Evolutionary conservation across 2,329 filamentous ascomycete genomes (phyloP).

Genomic region (Colletotrichum noveboracense): DNA sequence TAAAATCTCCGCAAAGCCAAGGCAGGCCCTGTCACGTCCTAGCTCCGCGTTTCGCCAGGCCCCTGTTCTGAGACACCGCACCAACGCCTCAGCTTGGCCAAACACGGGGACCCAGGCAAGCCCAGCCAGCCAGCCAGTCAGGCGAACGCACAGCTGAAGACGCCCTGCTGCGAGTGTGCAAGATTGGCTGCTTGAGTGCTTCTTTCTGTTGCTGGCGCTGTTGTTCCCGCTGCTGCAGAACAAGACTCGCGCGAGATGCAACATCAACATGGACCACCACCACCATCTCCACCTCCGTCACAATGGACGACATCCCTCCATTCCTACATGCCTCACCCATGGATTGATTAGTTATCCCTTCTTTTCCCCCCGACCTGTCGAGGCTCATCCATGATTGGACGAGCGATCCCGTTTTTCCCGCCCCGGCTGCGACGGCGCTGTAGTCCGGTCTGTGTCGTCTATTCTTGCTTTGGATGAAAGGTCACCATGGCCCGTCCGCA

Average conservation of each 20-base stretch:
- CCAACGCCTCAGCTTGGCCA: conserved; percentile 14
- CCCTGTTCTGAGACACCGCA: conserved; percentile 22
- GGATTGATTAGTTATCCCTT: neutral
- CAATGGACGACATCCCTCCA: neutral
- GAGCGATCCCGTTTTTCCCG: neutral
- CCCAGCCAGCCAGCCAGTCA: neutral
- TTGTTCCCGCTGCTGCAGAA: neutral
- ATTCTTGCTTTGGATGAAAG: conserved; percentile 17
- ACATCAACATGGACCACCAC: neutral
- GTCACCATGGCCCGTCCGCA: neutral
- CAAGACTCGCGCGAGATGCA: neutral
- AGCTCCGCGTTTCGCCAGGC: neutral
- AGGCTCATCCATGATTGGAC: neutral
- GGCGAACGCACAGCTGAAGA: neutral
- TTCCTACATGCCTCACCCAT: neutral
- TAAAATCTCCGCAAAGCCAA: neutral
- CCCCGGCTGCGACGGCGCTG: neutral
- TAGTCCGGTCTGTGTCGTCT: conserved; percentile 3
- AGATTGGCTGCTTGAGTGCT: neutral
- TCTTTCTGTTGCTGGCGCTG: neutral
- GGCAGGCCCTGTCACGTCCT: neutral
- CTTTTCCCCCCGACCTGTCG: neutral
- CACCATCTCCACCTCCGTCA: neutral
- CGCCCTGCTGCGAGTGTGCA: neutral
- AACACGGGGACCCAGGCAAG: neutral